Evolutionary conservation across 345 rosid genomes (phyloP).

Genomic region (Lepidium sativum): DNA sequence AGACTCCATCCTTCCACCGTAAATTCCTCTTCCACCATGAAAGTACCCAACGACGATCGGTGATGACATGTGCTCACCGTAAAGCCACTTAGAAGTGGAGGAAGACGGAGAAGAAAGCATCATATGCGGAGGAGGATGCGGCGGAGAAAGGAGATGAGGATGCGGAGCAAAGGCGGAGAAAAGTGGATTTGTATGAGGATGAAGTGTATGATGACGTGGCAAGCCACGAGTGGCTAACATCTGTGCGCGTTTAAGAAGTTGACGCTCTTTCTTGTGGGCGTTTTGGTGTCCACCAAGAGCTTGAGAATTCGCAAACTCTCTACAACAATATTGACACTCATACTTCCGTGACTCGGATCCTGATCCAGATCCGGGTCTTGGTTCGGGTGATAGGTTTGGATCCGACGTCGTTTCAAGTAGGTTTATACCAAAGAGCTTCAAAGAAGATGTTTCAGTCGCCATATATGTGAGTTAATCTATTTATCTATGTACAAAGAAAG

Average conservation of each 20-base stretch:
- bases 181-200: slow-evolving; percentile 32
- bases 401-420: slow-evolving; percentile 30
- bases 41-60: slow-evolving; percentile 22
- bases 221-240: slow-evolving; percentile 42
- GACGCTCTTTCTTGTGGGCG: slow-evolving; percentile 97
- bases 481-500: slow-evolving; percentile 16
- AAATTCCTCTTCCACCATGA: slow-evolving; percentile 15
- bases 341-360: slow-evolving; percentile 46
- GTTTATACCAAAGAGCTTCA: slow-evolving; percentile 63
- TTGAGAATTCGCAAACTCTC: slow-evolving; percentile 92
- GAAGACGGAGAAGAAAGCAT: slow-evolving; percentile 18
- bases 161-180: slow-evolving; percentile 45
- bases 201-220: slow-evolving; percentile 17
- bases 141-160: slow-evolving; percentile 48
- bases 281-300: slow-evolving; percentile 97
- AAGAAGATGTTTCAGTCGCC: slow-evolving; percentile 24
- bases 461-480: slow-evolving; percentile 2
- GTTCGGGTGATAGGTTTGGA: background rate
- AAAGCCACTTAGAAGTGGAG: slow-evolving; percentile 13
- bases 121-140: slow-evolving; percentile 25
- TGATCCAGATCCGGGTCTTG: slow-evolving; percentile 8
- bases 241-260: slow-evolving; percentile 69
- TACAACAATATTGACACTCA: slow-evolving; percentile 88
- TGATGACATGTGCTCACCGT: slow-evolving; percentile 23
- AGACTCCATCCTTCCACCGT: slow-evolving; percentile 18